phyloP scores from a whole-genome alignment of 257 asterid genomes.

The Craterostigma plantagineum region DNA sequence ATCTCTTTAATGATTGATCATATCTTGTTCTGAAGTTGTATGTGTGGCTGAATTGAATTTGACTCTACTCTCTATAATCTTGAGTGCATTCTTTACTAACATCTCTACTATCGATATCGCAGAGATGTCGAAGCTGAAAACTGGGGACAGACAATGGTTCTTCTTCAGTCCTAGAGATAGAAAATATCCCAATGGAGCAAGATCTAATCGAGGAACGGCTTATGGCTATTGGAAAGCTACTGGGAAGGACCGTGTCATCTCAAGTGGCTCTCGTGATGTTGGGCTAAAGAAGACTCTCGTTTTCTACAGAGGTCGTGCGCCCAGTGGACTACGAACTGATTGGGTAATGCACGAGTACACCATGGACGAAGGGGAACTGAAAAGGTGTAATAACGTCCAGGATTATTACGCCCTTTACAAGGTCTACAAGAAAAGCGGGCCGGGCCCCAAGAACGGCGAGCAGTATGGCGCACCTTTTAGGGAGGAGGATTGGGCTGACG shows the following conservation, averaged over 20 bases:
- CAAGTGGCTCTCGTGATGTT: constrained; percentile 42
- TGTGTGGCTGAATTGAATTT: no score
- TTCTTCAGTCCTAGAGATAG: constrained; percentile 82
- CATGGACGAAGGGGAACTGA: constrained; percentile 68
- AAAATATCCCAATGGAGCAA: constrained; percentile 76
- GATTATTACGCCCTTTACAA: constrained; percentile 79
- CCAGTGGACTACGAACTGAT: constrained; percentile 70
- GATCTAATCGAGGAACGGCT: constrained; percentile 66
- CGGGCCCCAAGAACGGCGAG: constrained; percentile 98
- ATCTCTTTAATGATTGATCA: no score
- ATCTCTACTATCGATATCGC: no score
- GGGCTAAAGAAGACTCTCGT: constrained; percentile 89
- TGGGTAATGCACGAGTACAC: constrained; percentile 99
- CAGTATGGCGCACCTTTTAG: constrained; percentile 84
- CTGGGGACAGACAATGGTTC: constrained; percentile 94
- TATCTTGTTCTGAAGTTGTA: no score
- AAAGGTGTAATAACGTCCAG: constrained; percentile 27
- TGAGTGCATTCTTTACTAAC: no score
- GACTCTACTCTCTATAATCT: no score
- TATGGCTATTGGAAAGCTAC: constrained; percentile 95
- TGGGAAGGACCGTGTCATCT: constrained; percentile 70
- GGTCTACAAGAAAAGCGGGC: constrained; percentile 83
- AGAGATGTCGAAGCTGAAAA: constrained; percentile 63
- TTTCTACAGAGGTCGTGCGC: constrained; percentile 83
- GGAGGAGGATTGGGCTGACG: constrained; percentile 88